Evolutionary conservation across 306 rosid genomes (phyloP).

Genomic region (Vigna angularis): DNA sequence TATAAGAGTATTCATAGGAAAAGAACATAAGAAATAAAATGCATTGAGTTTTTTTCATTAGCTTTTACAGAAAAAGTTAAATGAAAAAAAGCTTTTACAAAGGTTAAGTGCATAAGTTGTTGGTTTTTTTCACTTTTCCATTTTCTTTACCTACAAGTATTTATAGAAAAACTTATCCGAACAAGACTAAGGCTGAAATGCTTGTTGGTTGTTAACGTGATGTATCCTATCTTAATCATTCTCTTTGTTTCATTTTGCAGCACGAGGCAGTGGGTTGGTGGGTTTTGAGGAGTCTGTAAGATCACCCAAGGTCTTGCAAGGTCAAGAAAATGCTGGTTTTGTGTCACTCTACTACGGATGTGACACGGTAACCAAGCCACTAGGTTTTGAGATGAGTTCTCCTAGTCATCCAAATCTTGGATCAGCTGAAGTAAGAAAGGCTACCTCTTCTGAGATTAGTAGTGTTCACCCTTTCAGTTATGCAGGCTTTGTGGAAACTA

Average conservation of each 20-base stretch:
- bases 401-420: slow-evolving; percentile 67
- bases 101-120: neutral
- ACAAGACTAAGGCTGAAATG: neutral
- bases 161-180: neutral
- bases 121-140: neutral
- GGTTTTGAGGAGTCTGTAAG: slow-evolving; percentile 93
- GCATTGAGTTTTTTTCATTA: neutral
- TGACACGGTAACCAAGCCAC: slow-evolving; percentile 69
- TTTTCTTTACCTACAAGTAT: neutral
- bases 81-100: neutral
- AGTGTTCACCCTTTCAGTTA: slow-evolving; percentile 68
- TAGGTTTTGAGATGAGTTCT: slow-evolving; percentile 76
- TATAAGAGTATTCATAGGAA: neutral
- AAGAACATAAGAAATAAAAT: neutral
- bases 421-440: slow-evolving; percentile 58
- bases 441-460: slow-evolving; percentile 62
- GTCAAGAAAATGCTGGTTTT: slow-evolving; percentile 99
- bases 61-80: neutral
- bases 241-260: slow-evolving; percentile 37
- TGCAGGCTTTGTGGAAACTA: slow-evolving; percentile 85
- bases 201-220: slow-evolving; percentile 3
- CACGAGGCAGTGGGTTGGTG: slow-evolving; percentile 76
- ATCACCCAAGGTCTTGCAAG: slow-evolving; percentile 99
- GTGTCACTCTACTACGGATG: slow-evolving; percentile 76
- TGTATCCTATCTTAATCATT: slow-evolving; percentile 30